Base-by-base conservation (phyloP, 352 stramenopile genomes). In the Pythium chondricola region DNA sequence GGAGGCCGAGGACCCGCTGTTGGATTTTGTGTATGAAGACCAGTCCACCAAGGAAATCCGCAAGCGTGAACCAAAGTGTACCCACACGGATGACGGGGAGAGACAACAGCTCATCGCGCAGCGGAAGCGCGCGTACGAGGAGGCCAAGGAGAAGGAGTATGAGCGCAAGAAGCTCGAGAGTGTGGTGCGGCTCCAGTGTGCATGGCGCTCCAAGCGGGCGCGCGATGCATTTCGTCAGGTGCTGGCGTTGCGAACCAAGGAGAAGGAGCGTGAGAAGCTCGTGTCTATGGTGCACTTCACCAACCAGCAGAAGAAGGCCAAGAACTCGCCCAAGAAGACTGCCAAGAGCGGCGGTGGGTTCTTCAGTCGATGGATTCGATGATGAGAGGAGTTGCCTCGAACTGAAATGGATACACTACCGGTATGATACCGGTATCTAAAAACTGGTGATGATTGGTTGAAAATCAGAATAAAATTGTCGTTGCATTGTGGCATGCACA, bases 121-220 rank as follows among this genome's bases (percentile, higher is more conserved):
- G 49, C 67, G 80, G 4, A 69, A 74, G 31, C 49, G 51, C 44
- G 61, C 53, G 11, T 83, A 71, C 30, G 57, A 70, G 18, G 29
- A 46, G 2, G 52, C 57, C 16, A 64, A 78, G 13, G 49, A 56
- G 11, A 32, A 31, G 1, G 56, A 70, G 45, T 74, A 79, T 42
- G 62, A 79, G 13, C 44, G 24, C 13, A 85, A 74, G 45, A 69
- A 74, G 40, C 57, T 88, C 4, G 51, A 49, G 21, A 83, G 71
- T 38, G 65, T 77, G 40, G 44, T 92, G n/a, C 66, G 61, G 17
- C 61, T 91, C 4, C 80, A 92, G 71, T 89, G 80, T 36, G 80
- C 80, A 4, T 92, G 73, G 71, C 71, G 80, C 9, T 80, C 61
- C 26, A 87, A 85, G 48, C 71, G 77, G 2, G 80, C 80, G 10